Evolutionary conservation across 192 early-diverging fungal genomes (phyloP), one percentile per base, ranked within the genome.

Genomic region (Coemansia sp.): DNA sequence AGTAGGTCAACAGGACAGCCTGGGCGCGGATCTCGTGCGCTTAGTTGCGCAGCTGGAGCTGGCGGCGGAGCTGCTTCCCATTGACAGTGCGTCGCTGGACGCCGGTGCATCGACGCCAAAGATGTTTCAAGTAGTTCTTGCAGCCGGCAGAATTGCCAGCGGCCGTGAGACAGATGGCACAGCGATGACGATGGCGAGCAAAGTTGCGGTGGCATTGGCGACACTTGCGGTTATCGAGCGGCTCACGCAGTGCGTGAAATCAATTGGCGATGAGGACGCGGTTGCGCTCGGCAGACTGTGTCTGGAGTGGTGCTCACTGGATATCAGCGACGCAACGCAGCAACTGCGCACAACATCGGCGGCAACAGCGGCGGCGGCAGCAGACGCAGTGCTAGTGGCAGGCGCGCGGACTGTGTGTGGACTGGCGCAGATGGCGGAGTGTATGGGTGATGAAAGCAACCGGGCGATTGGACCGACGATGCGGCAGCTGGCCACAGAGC

Each of bases 1-100:
- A 3, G 50, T 56, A 26, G 67, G 56, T 12, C 32, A 61, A 19
- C 26, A 45, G 7, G 9, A 15, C 4, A 26, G 16, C 39, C 9
- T 12, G 5, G 39, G 48, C 2, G 23, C 40, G 9, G 65, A 40
- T 26, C 39, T 44, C 0, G 12, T 62, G 18, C 61, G 60, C 3
- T 19, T 72, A 15, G 56, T 72, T 1, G 68, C 64, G 0, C 64
- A 49, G 16, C 56, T 83, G 38, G 81, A 83, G 76, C 53, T 83
- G 32, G 56, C 75, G 7, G 61, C 66, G 11, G 75, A 78, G 73
- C 72, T 83, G 26, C 41, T 83, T 39, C 81, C 81, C 0, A 42
- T 53, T 4, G 18, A 50, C 2, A 44, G 45, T 37, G 74, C 26
- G 6, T 39, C 65, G n/a, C 48, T 81, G 56, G 69, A 71, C 53